Evolutionary conservation across 345 rosid genomes (phyloP), one percentile per base, ranked within the genome.

Genomic region (Moricandia moricandioides): DNA sequence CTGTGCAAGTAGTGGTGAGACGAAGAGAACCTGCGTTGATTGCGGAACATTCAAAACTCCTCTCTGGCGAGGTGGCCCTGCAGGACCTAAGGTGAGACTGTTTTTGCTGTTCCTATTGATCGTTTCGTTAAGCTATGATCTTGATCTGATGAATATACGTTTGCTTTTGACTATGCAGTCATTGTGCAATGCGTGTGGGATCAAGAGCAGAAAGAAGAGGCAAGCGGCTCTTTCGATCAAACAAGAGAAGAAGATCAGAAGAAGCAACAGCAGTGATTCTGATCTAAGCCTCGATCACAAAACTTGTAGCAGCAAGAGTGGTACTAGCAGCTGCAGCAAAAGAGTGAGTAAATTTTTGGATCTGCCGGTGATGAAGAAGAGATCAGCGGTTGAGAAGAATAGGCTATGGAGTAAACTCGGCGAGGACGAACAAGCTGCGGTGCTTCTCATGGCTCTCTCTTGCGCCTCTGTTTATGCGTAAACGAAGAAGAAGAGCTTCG

Each of bases 51-150:
- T 89, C 4, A 88, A 89, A 56, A 95, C 99, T 58, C 99, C 99
- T 55, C 90, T 95, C 1, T 95, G 99, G 99, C 82, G 99, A 1
- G 94, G 98, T 4, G 99, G 99, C 5, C 99, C 98, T 9, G 94
- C 99, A 0, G 99, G 99, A 1, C 99, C 99, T 3, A 95, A 92
- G 96, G 55, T 49, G 4, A 49, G 52, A 47, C 16, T 45, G 8
- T 14, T 45, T 13, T 45, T 45, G 7, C 51, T 13, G 51, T 12
- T 43, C 16, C 13, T 4, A 16, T n/a, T 45, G 52, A 43, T 43
- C 49, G 49, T 43, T 13, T 43, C 16, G 4, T 4, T 43, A 43
- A 43, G 1, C 16, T 12, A 43, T 12, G 6, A 45, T 45, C 55
- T 49, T 16, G 55, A 7, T 49, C 55, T 49, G 9, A 49, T 49